A percentile compares a stretch with the other conserved stretches of the same genome.
phyloP scores from a whole-genome alignment of 106 monocot species.

The Allium cepa region DNA sequence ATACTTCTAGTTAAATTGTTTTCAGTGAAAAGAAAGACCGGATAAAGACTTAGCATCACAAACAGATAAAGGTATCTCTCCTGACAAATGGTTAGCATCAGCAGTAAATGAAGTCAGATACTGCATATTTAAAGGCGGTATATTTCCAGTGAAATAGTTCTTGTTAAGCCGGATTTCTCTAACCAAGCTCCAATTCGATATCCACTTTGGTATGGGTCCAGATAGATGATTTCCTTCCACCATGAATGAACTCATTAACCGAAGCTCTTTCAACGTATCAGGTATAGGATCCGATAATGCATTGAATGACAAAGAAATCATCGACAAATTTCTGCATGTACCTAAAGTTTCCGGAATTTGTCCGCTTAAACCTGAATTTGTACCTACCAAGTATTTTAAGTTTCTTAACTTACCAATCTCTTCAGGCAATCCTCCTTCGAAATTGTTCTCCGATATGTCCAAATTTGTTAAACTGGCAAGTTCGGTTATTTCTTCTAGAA shows the following conservation, averaged over 20 bases:
- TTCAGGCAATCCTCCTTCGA: conserved; percentile 53
- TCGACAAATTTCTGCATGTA: conserved; percentile 44
- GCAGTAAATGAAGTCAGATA: conserved; percentile 58
- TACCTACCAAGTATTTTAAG: conserved; percentile 48
- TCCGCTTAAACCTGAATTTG: conserved; percentile 66
- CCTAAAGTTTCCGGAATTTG: conserved; percentile 56
- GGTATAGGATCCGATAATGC: conserved; percentile 69
- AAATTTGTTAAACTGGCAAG: conserved; percentile 52
- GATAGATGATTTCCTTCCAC: conserved; percentile 73
- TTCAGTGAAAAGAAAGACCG: conserved; percentile 48
- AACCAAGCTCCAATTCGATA: conserved; percentile 55
- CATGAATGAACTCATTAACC: conserved; percentile 47
- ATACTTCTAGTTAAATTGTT: conserved; percentile 68
- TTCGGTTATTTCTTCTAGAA: conserved; percentile 51
- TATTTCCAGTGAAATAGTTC: conserved; percentile 60
- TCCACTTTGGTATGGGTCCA: conserved; percentile 64
- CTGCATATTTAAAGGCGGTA: conserved; percentile 49
- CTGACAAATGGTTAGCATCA: conserved; percentile 70
- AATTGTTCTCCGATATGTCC: conserved; percentile 70
- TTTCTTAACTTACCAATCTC: conserved; percentile 60
- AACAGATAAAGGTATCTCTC: conserved; percentile 60
- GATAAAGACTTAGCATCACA: conserved; percentile 49
- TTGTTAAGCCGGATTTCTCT: conserved; percentile 45
- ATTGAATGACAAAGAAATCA: conserved; percentile 79
- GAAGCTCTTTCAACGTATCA: conserved; percentile 36